Evolutionary conservation across 1,284 basidiomycete genomes (phyloP).

Genomic region (Mycosarcoma maydis): DNA sequence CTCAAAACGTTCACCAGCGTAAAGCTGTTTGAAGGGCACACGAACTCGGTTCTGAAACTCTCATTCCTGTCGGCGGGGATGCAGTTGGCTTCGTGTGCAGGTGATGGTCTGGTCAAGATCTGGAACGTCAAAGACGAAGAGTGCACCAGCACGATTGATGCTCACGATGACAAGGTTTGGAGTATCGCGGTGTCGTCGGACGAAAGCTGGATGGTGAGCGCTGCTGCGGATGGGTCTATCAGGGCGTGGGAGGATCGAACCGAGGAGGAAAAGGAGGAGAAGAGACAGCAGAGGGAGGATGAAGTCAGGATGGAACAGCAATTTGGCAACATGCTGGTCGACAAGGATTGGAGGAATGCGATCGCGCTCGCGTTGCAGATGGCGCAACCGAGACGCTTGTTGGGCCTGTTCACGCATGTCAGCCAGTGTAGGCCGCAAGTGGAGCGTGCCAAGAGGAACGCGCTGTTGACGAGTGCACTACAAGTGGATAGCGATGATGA

Average conservation of each 20-base stretch:
- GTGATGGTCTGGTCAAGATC: constrained; percentile 92
- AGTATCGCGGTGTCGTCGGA: constrained; percentile 82
- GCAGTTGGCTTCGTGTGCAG: constrained; percentile 87
- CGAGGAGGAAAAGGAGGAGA: constrained; percentile 70
- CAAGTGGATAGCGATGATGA: constrained; percentile 7
- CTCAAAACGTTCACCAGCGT: constrained; percentile 71
- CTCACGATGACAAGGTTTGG: constrained; percentile 94
- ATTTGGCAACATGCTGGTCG: constrained; percentile 85
- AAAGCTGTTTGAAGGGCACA: constrained; percentile 75
- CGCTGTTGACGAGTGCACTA: constrained; percentile 4
- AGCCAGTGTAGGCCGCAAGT: constrained; percentile 36
- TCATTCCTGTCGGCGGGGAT: constrained; percentile 85
- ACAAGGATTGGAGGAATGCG: constrained; percentile 89
- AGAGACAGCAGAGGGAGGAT: constrained; percentile 34
- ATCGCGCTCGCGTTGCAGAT: constrained; percentile 90
- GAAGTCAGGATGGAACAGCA: constrained; percentile 81
- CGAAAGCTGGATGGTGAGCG: constrained; percentile 84
- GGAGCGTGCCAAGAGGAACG: background rate
- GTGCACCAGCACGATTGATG: constrained; percentile 84
- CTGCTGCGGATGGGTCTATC: constrained; percentile 90
- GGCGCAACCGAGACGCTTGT: constrained; percentile 88
- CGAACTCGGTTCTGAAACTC: constrained; percentile 92
- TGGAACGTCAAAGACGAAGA: constrained; percentile 93
- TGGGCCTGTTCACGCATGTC: constrained; percentile 76
- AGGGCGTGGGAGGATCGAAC: constrained; percentile 95